phyloP scores from a whole-genome alignment of 257 asterid genomes.

The Primulina eburnea region DNA sequence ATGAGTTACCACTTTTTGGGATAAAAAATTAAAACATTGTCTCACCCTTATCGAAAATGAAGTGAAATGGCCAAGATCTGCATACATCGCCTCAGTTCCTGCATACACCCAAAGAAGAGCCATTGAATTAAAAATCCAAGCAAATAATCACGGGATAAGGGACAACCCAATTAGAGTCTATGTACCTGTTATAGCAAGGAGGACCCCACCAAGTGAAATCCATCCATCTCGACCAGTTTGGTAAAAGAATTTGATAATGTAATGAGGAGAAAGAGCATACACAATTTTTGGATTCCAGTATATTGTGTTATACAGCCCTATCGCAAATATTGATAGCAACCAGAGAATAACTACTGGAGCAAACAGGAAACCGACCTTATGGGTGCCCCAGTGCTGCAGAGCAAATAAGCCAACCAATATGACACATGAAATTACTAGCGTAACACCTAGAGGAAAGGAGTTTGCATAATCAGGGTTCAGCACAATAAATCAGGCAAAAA shows the following conservation, averaged over 20 bases:
- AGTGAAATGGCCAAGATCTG: slow-evolving; percentile 96
- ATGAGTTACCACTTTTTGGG: too few relatives aligned
- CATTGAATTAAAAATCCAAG: background rate
- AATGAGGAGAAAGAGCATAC: slow-evolving; percentile 82
- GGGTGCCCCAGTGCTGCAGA: slow-evolving; percentile 92
- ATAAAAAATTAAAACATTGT: too few relatives aligned
- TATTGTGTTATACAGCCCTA: slow-evolving; percentile 73
- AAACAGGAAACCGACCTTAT: slow-evolving; percentile 81
- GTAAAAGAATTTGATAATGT: slow-evolving; percentile 60
- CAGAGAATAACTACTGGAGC: slow-evolving; percentile 89
- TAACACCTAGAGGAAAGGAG: slow-evolving; percentile 45
- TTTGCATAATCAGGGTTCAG: slow-evolving; percentile 22
- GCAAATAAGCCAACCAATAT: slow-evolving; percentile 92
- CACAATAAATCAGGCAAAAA: slow-evolving; percentile 15
- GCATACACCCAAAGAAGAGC: slow-evolving; percentile 19
- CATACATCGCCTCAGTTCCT: slow-evolving; percentile 99
- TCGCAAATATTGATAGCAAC: slow-evolving; percentile 64
- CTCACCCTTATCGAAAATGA: slow-evolving; percentile 65
- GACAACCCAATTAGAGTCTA: too few relatives aligned
- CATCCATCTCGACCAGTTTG: slow-evolving; percentile 87
- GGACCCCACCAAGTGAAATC: slow-evolving; percentile 94
- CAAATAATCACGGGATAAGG: background rate
- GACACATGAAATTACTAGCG: slow-evolving; percentile 58
- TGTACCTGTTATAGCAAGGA: slow-evolving; percentile 79
- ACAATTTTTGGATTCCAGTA: slow-evolving; percentile 77